phyloP scores from a whole-genome alignment of 2,329 filamentous ascomycete species.

The Cercospora zeae-maydis region DNA sequence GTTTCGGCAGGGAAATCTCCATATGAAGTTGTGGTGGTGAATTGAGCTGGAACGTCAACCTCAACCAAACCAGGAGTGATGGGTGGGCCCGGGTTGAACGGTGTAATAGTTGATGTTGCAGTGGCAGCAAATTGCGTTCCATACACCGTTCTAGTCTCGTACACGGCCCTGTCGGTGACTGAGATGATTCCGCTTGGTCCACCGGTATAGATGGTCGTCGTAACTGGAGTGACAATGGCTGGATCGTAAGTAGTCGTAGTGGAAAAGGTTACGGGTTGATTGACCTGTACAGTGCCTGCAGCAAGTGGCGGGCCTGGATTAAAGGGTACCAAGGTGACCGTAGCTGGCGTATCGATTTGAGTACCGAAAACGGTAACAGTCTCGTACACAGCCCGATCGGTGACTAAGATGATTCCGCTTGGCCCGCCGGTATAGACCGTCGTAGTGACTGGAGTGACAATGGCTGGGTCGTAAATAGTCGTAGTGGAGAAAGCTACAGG shows the following conservation, averaged over 20 bases:
- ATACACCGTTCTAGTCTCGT: neutral
- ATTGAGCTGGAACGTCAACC: neutral
- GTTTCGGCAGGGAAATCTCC: neutral
- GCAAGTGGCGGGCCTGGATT: neutral
- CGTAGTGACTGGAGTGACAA: neutral
- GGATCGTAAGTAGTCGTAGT: neutral
- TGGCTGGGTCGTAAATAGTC: neutral
- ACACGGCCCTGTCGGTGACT: neutral
- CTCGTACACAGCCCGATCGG: neutral
- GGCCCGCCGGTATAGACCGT: neutral
- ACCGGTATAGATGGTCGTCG: neutral
- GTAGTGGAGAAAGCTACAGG: neutral
- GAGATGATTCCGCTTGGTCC: neutral
- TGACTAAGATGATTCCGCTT: neutral
- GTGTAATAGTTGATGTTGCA: neutral
- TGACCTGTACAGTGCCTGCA: neutral
- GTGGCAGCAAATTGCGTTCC: neutral
- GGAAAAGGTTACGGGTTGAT: neutral
- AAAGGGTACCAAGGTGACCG: neutral
- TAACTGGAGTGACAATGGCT: neutral
- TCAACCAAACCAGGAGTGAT: neutral
- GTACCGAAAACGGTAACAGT: neutral
- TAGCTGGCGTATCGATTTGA: neutral
- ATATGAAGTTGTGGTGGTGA: neutral
- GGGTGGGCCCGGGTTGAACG: neutral